These are phyloP conservation scores for Kazachstania psychrophila DNA, from an alignment of 805 yeast species.

Conservation along the genomic window DNA sequence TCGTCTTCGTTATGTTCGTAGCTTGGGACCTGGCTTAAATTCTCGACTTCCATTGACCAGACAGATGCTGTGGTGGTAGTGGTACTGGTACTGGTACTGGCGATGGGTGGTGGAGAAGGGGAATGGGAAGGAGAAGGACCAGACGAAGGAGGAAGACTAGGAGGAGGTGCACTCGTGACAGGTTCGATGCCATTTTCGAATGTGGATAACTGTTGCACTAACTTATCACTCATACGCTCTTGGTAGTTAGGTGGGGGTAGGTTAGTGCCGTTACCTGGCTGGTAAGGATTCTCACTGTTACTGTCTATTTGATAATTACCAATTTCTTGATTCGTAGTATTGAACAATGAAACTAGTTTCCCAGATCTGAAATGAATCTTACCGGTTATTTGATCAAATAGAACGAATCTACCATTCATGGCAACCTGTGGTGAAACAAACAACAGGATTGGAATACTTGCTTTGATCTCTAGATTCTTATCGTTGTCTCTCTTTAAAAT, in stretches of 20 bases:
- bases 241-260: conserved; percentile 65
- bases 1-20: too few relatives aligned
- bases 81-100: too few relatives aligned
- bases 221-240: conserved; percentile 29
- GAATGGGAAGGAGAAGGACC: too few relatives aligned
- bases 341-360: conserved; percentile 27
- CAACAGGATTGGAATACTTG: conserved; percentile 67
- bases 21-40: too few relatives aligned
- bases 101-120: too few relatives aligned
- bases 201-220: conserved; percentile 2
- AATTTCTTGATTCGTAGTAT: background rate
- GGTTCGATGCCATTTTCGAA: too few relatives aligned
- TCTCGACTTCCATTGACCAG: too few relatives aligned
- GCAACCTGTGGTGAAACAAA: conserved; percentile 70
- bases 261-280: background rate
- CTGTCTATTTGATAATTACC: conserved; percentile 1
- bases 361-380: conserved; percentile 36
- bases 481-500: conserved; percentile 55
- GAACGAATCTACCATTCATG: conserved; percentile 36
- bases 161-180: too few relatives aligned
- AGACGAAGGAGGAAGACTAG: too few relatives aligned
- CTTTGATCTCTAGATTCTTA: conserved; percentile 77
- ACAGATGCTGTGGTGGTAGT: too few relatives aligned
- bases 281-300: background rate
- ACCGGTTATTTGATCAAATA: conserved; percentile 31